Evolutionary conservation across 495 filamentous ascomycete genomes (phyloP), one percentile per base, ranked within the genome.

Genomic region (Penicillium ochrochloron): DNA sequence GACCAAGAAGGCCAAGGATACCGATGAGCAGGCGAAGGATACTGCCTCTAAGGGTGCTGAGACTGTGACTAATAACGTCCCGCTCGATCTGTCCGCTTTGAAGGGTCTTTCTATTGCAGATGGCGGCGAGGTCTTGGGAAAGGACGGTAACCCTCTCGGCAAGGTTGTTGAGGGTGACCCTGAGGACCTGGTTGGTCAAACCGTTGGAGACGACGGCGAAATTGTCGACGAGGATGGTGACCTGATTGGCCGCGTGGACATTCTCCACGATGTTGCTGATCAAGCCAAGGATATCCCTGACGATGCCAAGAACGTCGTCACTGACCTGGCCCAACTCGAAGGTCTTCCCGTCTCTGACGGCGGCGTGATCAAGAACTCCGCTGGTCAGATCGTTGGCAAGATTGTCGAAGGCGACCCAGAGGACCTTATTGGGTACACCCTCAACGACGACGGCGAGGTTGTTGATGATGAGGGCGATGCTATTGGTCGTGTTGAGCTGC

Each of bases 391-490:
- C 10, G 67, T 89, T 25, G 88, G 87, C 48, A 81, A 84, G 55
- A 81, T 94, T 46, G 81, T 82, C 17, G 86, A 90, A 64, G 87
- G 86, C 17, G 80, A 88, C 34, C 82, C 86, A 1, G 80, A 87
- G 64, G 86, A 88, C 63, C 81, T 89, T 39, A 82, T 81, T 17
- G 88, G 86, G 10, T 83, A 84, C 67, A 78, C 77, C 2, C 80
- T 88, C 48, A 85, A 86, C 51, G 86, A 89, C 14, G 81, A 86
- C 6, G 86, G 86, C 19, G 85, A 88, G 67, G 86, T 89, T 48
- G 76, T 90, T 17, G 87, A 90, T 60, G 83, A 88, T 35, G 86
- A 88, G 37, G 88, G 88, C 15, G 85, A 90, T 63, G 79, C 87
- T 19, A 83, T 89, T 57, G 86, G 85, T 39, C 79, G 82, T 31